A percentile compares a stretch with the other conserved stretches of the same genome.
These are phyloP conservation scores for Uncinocarpus reesii DNA, from an alignment of 2,329 filamentous ascomycete species.

Conservation along the genomic window DNA sequence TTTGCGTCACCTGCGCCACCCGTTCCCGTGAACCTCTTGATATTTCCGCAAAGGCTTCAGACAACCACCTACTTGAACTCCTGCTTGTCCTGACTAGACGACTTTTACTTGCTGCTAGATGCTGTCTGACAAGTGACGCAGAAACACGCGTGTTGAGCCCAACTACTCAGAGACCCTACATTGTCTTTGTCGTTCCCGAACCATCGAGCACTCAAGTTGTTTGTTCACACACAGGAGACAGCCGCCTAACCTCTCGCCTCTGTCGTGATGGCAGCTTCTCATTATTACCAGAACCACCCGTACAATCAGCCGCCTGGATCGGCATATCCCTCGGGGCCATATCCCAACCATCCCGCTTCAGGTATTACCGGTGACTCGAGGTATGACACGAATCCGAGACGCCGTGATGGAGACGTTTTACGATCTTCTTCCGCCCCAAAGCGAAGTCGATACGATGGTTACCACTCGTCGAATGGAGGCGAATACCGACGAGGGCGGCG, in stretches of 20 bases:
- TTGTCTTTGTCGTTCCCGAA: too few relatives aligned
- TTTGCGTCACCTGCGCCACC: not conserved
- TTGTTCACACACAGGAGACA: too few relatives aligned
- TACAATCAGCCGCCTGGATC: not conserved
- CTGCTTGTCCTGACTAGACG: too few relatives aligned
- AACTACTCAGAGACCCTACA: too few relatives aligned
- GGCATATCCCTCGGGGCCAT: not conserved
- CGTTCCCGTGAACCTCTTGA: not conserved
- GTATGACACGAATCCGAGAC: constrained; percentile 1
- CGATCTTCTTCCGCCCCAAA: constrained; percentile 4
- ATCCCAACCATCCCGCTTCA: not conserved
- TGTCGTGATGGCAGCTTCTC: constrained; percentile 2
- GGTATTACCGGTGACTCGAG: not conserved
- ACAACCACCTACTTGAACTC: too few relatives aligned
- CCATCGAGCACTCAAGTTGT: too few relatives aligned
- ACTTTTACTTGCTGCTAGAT: too few relatives aligned
- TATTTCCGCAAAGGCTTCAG: too few relatives aligned
- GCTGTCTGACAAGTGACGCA: too few relatives aligned
- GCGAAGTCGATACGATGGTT: not conserved
- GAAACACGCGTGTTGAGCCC: too few relatives aligned
- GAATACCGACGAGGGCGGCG: constrained; percentile 4
- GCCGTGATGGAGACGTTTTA: not conserved
- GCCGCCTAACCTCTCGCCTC: not conserved
- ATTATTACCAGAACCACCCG: constrained; percentile 3
- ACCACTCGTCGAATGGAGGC: not conserved